Evolutionary conservation across 805 yeast genomes (phyloP), one percentile per base, ranked within the genome.

Genomic region (Metschnikowia vanudenii): DNA sequence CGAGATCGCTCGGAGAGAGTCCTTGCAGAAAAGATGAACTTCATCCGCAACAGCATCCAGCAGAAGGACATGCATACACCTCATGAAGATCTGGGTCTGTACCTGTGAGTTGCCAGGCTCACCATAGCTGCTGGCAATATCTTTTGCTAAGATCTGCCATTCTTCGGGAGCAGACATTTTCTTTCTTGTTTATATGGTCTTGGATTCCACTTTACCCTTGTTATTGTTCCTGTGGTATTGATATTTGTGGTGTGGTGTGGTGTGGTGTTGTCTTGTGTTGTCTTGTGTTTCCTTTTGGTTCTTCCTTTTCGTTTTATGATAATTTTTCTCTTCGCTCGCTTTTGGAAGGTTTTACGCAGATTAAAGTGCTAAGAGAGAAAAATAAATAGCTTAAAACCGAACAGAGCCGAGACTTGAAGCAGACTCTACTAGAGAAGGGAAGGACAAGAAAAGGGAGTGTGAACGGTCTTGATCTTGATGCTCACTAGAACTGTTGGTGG

Each of bases 21-120:
- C 67, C 55, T 81, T 78, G 62, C 90, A 84, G 59, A 82, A 85
- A 55, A 79, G 63, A 52, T 84, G 87, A 37, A 61, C 45, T 37
- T 44, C 55, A 17, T 44, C 41, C 14, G 31, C 45, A 7, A 48
- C 36, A 9, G 41, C 47, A 17, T 38, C 50, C 57, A 51, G 59
- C 48, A 46, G 49, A 16, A 55, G 51, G 28, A 51, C 41, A 13
- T 34, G 45, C 46, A 55, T 42, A 47, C 72, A 65, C 24, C 49
- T 46, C 49, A 48, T 51, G 14, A 68, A 52, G 11, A 66, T 63
- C 30, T 45, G 45, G 28, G 60, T 63, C 24, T 69, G 74, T 20
- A 59, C 51, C 13, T 52, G 53, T 36, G 59, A 59, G 44, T 60
- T 60, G 4, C 65, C 68, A 2, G 64, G 52, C 36, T 59, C 61